These are phyloP conservation scores for Agrocybe praecox DNA, from an alignment of 768 basidiomycete genomes.

Conservation along the genomic window DNA sequence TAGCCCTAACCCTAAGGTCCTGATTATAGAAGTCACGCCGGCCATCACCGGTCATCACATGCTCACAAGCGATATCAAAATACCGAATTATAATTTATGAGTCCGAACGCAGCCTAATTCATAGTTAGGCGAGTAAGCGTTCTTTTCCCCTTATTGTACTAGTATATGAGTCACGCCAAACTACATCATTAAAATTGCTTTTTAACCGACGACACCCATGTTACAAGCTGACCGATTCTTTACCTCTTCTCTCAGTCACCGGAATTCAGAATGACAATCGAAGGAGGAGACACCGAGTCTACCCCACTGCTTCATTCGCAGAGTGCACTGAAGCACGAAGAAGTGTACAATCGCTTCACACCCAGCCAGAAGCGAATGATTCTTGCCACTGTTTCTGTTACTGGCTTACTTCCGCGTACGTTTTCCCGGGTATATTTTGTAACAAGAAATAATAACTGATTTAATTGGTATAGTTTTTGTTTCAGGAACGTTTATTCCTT, in stretches of 20 bases:
- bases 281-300: conserved; percentile 1
- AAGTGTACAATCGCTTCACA: conserved; percentile 18
- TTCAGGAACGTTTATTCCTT: conserved; percentile 27
- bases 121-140: too few relatives aligned
- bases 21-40: too few relatives aligned
- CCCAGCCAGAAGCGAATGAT: conserved; percentile 16
- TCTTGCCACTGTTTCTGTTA: conserved; percentile 16
- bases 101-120: too few relatives aligned
- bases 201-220: background rate
- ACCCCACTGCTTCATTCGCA: conserved; percentile 7
- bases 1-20: too few relatives aligned
- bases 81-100: too few relatives aligned
- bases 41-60: too few relatives aligned
- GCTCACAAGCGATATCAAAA: too few relatives aligned
- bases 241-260: too few relatives aligned
- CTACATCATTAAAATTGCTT: background rate
- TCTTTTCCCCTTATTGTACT: too few relatives aligned
- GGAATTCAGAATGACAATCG: background rate
- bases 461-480: conserved; percentile 11
- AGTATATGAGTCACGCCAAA: too few relatives aligned
- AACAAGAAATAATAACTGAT: background rate
- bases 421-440: too few relatives aligned
- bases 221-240: background rate
- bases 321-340: conserved; percentile 11
- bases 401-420: conserved; percentile 15